phyloP scores from a whole-genome alignment of 1,139 yeast genomes.

The Diutina siamensis region DNA sequence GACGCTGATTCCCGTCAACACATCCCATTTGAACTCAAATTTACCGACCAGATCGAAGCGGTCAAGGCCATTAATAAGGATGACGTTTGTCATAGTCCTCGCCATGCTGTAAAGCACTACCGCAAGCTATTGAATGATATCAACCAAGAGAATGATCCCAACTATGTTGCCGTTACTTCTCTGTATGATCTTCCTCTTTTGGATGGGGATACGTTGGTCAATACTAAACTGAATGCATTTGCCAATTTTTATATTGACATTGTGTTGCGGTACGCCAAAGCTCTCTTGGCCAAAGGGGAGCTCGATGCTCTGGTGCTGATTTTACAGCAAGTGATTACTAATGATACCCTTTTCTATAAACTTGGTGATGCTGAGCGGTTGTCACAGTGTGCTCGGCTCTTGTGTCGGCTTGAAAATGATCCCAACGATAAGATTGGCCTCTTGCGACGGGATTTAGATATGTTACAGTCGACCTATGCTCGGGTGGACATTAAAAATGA shows the following conservation, averaged over 20 bases:
- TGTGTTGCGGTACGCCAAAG: slow-evolving; percentile 30
- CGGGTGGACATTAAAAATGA: slow-evolving; percentile 18
- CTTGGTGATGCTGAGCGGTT: slow-evolving; percentile 36
- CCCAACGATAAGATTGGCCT: slow-evolving; percentile 21
- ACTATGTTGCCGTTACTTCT: slow-evolving; percentile 17
- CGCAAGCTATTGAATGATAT: slow-evolving; percentile 27
- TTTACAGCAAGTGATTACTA: slow-evolving; percentile 21
- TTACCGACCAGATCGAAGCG: slow-evolving; percentile 24
- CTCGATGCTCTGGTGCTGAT: slow-evolving; percentile 20
- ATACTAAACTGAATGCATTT: slow-evolving; percentile 21
- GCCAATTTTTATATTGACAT: slow-evolving; percentile 36
- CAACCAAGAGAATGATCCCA: slow-evolving; percentile 21
- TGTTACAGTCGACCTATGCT: slow-evolving; percentile 22
- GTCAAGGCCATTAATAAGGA: slow-evolving; percentile 37
- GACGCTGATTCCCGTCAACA: slow-evolving; percentile 31
- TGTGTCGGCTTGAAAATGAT: slow-evolving; percentile 20
- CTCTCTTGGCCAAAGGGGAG: slow-evolving; percentile 33
- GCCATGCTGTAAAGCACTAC: slow-evolving; percentile 35
- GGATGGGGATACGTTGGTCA: slow-evolving; percentile 19
- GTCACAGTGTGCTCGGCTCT: slow-evolving; percentile 29
- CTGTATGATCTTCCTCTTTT: slow-evolving; percentile 25
- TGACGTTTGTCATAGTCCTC: slow-evolving; percentile 31
- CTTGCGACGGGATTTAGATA: slow-evolving; percentile 30
- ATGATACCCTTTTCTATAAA: slow-evolving; percentile 27
- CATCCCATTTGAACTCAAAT: slow-evolving; percentile 29